These are phyloP conservation scores for Aspergillus heteromorphus DNA, from an alignment of 495 filamentous ascomycete species.

Conservation along the genomic window DNA sequence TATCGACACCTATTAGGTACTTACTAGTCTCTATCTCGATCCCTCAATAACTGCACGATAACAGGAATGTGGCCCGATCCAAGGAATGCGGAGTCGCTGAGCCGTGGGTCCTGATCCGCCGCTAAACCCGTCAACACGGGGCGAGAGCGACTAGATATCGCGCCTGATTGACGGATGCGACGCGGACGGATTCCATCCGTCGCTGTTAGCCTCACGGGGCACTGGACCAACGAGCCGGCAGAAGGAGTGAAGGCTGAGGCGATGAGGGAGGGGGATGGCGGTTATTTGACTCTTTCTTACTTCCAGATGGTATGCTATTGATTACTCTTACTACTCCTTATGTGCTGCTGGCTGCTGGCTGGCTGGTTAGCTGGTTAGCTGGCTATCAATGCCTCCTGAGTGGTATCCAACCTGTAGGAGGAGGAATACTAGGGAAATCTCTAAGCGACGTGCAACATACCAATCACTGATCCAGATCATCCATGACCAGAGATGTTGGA, in stretches of 20 bases:
- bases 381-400: too few relatives aligned
- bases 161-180: conserved; percentile 16
- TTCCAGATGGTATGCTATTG: too few relatives aligned
- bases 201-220: conserved; percentile 3
- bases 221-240: background rate
- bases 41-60: background rate
- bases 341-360: background rate
- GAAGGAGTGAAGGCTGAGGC: background rate
- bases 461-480: background rate
- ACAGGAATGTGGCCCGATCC: background rate
- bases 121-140: conserved; percentile 11
- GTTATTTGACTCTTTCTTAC: background rate
- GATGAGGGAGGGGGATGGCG: background rate
- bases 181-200: conserved; percentile 9
- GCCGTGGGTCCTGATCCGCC: conserved; percentile 24
- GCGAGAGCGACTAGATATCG: conserved; percentile 3
- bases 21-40: background rate
- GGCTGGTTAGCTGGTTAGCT: too few relatives aligned
- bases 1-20: background rate
- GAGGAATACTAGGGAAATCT: too few relatives aligned
- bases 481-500: too few relatives aligned
- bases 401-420: too few relatives aligned
- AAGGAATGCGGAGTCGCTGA: conserved; percentile 15
- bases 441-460: background rate
- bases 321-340: background rate